phyloP scores from a whole-genome alignment of 805 yeast genomes.

The Cyberlindnera maritima region DNA sequence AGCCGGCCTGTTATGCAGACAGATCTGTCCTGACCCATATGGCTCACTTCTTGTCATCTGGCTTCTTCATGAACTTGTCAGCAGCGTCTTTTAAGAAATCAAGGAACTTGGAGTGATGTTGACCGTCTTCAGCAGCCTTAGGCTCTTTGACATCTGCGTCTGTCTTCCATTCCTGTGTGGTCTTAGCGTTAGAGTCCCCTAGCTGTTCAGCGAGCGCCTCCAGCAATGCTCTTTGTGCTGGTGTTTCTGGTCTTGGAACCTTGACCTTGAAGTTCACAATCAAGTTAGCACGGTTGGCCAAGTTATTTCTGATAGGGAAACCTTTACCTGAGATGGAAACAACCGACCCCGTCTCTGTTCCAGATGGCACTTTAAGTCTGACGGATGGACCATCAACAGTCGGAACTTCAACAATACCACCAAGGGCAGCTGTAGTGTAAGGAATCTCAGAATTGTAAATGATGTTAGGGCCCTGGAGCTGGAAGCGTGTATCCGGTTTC shows the following conservation, averaged over 20 bases:
- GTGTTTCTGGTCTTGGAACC: conserved; percentile 70
- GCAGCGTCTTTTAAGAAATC: conserved; percentile 19
- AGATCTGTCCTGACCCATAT: too few species aligned
- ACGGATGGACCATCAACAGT: conserved; percentile 79
- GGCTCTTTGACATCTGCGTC: background rate
- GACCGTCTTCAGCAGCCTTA: conserved; percentile 2
- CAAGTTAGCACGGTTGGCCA: conserved; percentile 73
- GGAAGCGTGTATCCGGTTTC: conserved; percentile 67
- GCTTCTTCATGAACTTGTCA: conserved; percentile 18
- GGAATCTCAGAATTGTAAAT: conserved; percentile 66
- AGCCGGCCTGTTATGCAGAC: too few species aligned
- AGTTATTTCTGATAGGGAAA: conserved; percentile 60
- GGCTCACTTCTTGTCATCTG: conserved; percentile 10
- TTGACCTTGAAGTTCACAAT: conserved; percentile 70
- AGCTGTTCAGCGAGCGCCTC: conserved; percentile 94
- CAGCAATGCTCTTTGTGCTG: conserved; percentile 82
- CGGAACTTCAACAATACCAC: conserved; percentile 89
- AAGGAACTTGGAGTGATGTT: conserved; percentile 17
- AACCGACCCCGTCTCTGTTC: conserved; percentile 73
- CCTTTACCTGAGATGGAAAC: conserved; percentile 85
- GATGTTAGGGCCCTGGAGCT: conserved; percentile 64
- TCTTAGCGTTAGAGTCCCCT: conserved; percentile 74
- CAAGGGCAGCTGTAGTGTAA: conserved; percentile 95
- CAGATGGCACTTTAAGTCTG: conserved; percentile 77
- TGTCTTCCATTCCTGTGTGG: conserved; percentile 37